Conservation (phyloP, 148 eudicot species). For the Cornus suecica region DNA sequence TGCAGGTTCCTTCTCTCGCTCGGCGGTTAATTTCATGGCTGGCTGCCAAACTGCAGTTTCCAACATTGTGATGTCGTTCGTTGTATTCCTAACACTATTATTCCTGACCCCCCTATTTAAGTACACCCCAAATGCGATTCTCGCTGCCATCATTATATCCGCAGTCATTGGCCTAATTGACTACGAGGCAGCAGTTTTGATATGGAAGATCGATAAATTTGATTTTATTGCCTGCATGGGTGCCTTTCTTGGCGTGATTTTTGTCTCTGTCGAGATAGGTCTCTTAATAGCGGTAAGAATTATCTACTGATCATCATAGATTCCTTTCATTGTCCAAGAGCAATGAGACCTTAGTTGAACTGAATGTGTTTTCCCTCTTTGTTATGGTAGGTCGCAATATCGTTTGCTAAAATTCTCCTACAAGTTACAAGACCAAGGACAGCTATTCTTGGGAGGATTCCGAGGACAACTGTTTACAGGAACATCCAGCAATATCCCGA, state of each 20-base stretch:
- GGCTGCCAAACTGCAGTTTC: slow-evolving; percentile 88
- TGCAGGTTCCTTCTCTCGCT: slow-evolving; percentile 91
- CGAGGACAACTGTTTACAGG: slow-evolving; percentile 62
- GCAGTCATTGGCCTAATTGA: slow-evolving; percentile 79
- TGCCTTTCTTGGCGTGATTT: slow-evolving; percentile 83
- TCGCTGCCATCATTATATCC: slow-evolving; percentile 74
- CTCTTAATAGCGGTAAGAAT: slow-evolving; percentile 74
- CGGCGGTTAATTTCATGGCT: slow-evolving; percentile 91
- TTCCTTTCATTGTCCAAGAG: not conserved
- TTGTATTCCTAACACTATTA: slow-evolving; percentile 59
- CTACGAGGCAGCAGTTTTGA: slow-evolving; percentile 57
- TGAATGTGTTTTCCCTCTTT: not conserved
- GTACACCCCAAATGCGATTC: slow-evolving; percentile 71
- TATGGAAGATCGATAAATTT: slow-evolving; percentile 89
- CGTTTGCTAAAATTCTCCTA: slow-evolving; percentile 76
- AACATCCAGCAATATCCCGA: slow-evolving; percentile 76
- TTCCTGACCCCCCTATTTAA: slow-evolving; percentile 66
- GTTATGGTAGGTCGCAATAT: slow-evolving; percentile 59
- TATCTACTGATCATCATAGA: not conserved
- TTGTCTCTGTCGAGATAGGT: slow-evolving; percentile 80
- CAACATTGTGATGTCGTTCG: slow-evolving; percentile 69
- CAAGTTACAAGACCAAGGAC: slow-evolving; percentile 90
- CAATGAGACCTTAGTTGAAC: not conserved
- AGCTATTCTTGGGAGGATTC: slow-evolving; percentile 71
- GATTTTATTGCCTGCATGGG: slow-evolving; percentile 84